Percentiles rank a stretch among this genome's conserved stretches.
These are phyloP conservation scores for Rauvolfia tetraphylla DNA, from an alignment of 257 asterid genomes.

Conservation along the genomic window DNA sequence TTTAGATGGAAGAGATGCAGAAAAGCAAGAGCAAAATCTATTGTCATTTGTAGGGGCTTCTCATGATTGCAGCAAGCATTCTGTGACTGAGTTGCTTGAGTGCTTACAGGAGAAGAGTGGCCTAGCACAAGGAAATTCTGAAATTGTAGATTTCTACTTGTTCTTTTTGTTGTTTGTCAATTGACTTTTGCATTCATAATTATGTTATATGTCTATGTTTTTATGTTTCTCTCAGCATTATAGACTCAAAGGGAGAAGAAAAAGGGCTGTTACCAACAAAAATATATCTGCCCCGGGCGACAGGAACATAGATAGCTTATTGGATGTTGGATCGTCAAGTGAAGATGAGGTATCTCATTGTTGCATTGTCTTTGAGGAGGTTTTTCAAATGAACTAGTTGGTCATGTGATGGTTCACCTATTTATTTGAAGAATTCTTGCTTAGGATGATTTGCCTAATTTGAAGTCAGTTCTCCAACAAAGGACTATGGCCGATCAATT, in stretches of 20 bases:
- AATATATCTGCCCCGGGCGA: slow-evolving; percentile 32
- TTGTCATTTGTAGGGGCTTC: slow-evolving; percentile 35
- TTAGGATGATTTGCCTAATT: slow-evolving; percentile 45
- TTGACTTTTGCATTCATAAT: slow-evolving; percentile 3
- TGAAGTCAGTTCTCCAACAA: slow-evolving; percentile 32
- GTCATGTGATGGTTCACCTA: slow-evolving; percentile 14
- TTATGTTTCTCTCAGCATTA: slow-evolving; percentile 27
- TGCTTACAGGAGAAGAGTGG: slow-evolving; percentile 45
- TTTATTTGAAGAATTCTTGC: slow-evolving; percentile 20
- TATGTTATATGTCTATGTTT: slow-evolving; percentile 13
- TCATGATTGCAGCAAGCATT: slow-evolving; percentile 36
- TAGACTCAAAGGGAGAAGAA: slow-evolving; percentile 29
- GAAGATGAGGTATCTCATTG: slow-evolving; percentile 55
- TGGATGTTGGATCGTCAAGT: slow-evolving; percentile 36
- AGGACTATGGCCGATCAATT: slow-evolving; percentile 75
- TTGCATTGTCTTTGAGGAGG: slow-evolving; percentile 20
- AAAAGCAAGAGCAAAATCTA: slow-evolving; percentile 24
- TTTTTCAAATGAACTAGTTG: background rate
- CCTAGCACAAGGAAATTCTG: slow-evolving; percentile 33
- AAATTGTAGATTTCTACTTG: slow-evolving; percentile 41
- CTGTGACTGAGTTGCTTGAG: slow-evolving; percentile 68
- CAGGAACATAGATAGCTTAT: slow-evolving; percentile 35
- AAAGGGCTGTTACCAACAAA: slow-evolving; percentile 22
- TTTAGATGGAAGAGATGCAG: slow-evolving; percentile 30
- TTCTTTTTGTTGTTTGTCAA: slow-evolving; percentile 13